Base-by-base conservation (phyloP, 2,329 filamentous ascomycete genomes). In the Aaosphaeria arxii region DNA sequence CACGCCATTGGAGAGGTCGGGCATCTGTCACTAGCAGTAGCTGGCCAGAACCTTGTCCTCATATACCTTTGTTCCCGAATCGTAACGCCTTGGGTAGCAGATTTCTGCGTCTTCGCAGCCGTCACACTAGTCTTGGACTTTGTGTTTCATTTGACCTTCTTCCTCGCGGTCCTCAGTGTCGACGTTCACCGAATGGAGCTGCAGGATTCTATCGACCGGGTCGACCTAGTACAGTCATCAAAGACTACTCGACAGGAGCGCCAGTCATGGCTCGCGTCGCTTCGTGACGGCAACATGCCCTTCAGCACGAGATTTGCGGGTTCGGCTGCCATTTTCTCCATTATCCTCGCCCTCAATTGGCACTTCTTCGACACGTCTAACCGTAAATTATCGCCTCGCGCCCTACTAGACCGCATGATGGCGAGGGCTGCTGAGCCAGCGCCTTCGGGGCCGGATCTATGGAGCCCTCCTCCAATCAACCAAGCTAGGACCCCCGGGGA, bases 131-230 rank as follows among this genome's bases (percentile, higher is more conserved):
- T 87, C 1, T 86, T 91, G 58, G 88, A 92, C 67, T 87, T 88
- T 52, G 84, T 91, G 59, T 91, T 88, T 60, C 77, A 91, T 24
- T 79, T 89, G 6, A 91, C 88, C 0, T 91, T 91, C 70, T 91
- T 92, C 61, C 76, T 91, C 4, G 83, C 88, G 1, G 87, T 92
- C 9, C 74, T 92, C 28, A 91, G 87, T 59, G 84, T 92, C 40
- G 88, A 92, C 64, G 87, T 92, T 7, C 81, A 85, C 24, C 79
- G 88, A 56, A 83, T 87, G 48, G 88, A 92, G 70, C 78, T 92
- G 0, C 83, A 84, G 56, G 88, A 92, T 62, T 85, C 86, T 2
- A 72, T 91, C 7, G 82, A 74, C 35, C 64, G 73, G 32, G 62
- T 70, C 39, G 73, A 71, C 45, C 49, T 63, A 29, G 50, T 33